Evolutionary conservation across 1,284 basidiomycete genomes (phyloP).

Genomic region (Vanrija sp.): DNA sequence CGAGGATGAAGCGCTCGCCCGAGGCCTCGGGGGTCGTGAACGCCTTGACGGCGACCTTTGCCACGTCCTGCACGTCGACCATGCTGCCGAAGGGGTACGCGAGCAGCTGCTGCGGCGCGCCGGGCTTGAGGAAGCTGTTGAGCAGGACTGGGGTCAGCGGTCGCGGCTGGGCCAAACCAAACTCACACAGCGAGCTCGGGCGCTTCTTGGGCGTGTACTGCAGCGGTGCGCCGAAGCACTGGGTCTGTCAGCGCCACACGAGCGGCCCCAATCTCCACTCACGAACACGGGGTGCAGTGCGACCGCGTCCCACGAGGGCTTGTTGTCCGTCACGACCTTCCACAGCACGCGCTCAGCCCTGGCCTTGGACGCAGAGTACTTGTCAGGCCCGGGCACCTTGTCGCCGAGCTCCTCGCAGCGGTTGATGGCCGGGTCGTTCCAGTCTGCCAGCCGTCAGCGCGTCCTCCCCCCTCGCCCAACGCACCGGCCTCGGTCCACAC

Average conservation of each 20-base stretch:
- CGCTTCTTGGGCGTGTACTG: not conserved
- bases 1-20: constrained; percentile 59
- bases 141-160: not conserved
- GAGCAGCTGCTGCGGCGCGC: not conserved
- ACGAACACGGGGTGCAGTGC: constrained; percentile 43
- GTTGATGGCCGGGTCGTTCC: not conserved
- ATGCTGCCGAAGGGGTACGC: not conserved
- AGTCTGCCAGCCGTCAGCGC: not conserved
- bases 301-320: constrained; percentile 9
- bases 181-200: not conserved
- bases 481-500: constrained; percentile 60
- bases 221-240: constrained; percentile 1
- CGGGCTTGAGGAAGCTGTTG: constrained; percentile 1
- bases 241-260: constrained; percentile 1
- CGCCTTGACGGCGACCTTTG: constrained; percentile 1
- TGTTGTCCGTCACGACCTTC: constrained; percentile 17
- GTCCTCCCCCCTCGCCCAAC: not conserved
- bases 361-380: constrained; percentile 21
- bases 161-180: too few species aligned
- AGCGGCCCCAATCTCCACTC: constrained; percentile 19
- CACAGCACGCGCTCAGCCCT: constrained; percentile 33
- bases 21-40: constrained; percentile 46
- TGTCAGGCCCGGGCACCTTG: not conserved
- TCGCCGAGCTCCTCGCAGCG: constrained; percentile 4
- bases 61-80: constrained; percentile 13